These are phyloP conservation scores for Metschnikowia arizonensis DNA, from an alignment of 805 yeast species.

Conservation along the genomic window DNA sequence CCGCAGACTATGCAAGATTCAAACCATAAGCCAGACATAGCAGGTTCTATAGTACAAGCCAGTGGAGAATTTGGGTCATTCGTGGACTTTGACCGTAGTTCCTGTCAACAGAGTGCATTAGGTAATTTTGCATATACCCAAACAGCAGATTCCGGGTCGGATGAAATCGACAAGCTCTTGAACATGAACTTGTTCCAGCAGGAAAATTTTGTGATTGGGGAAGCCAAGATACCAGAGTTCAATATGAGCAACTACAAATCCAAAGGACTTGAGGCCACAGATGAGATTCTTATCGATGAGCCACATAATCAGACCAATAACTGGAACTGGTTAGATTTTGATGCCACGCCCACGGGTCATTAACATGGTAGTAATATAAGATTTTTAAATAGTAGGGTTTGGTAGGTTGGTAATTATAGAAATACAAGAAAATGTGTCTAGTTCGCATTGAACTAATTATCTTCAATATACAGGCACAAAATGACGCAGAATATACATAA, in stretches of 20 bases:
- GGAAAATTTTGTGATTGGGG: conserved; percentile 28
- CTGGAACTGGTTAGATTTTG: conserved; percentile 42
- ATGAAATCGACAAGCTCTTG: conserved; percentile 39
- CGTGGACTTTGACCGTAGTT: conserved; percentile 8
- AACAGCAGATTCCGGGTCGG: conserved; percentile 21
- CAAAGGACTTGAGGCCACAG: conserved; percentile 27
- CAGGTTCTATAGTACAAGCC: background rate
- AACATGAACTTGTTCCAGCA: conserved; percentile 38
- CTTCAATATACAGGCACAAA: too few relatives aligned
- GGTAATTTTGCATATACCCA: conserved; percentile 3
- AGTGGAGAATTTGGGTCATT: conserved; percentile 3
- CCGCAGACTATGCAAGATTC: background rate
- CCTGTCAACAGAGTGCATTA: background rate
- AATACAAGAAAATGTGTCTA: too few relatives aligned
- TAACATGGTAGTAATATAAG: background rate
- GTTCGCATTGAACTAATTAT: too few relatives aligned
- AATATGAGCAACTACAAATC: conserved; percentile 10
- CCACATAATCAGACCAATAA: conserved; percentile 16
- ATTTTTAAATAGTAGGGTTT: too few relatives aligned
- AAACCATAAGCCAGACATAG: background rate
- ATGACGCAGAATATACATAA: too few relatives aligned
- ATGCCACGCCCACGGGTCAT: conserved; percentile 20
- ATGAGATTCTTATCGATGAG: conserved; percentile 30
- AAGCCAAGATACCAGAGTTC: conserved; percentile 10
- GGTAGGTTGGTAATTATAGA: too few relatives aligned